A percentile compares a stretch with the other conserved stretches of the same genome.
Conservation (phyloP, 257 asterid genomes). For the Craterostigma plantagineum region DNA sequence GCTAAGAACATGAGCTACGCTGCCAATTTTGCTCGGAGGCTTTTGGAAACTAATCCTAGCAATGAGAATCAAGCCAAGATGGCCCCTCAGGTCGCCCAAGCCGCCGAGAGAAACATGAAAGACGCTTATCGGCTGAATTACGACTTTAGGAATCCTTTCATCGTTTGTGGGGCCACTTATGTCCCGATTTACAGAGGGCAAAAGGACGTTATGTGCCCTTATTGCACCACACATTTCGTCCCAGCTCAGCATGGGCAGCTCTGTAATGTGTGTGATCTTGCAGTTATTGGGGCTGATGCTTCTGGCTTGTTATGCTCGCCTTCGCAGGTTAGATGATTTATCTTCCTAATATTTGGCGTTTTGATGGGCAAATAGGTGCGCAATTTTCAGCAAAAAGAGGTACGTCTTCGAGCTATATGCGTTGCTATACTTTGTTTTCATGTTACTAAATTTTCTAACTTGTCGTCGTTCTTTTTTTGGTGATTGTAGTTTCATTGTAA, state of each 20-base stretch:
- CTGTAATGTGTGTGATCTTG: slow-evolving; percentile 2
- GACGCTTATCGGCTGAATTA: slow-evolving; percentile 1
- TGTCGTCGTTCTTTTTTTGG: no score
- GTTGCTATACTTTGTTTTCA: no score
- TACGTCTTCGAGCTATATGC: no score
- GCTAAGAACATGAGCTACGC: slow-evolving; percentile 1
- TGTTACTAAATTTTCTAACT: no score
- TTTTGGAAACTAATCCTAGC: slow-evolving; percentile 1
- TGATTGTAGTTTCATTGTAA: no score
- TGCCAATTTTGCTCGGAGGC: neutral
- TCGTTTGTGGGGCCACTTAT: slow-evolving; percentile 2
- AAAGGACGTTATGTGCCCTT: slow-evolving; percentile 1
- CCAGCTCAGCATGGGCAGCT: slow-evolving; percentile 2
- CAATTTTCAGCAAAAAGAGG: no score
- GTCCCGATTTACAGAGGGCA: slow-evolving; percentile 5
- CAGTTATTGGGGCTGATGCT: slow-evolving; percentile 1
- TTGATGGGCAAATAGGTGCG: no score
- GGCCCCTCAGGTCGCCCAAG: slow-evolving; percentile 1
- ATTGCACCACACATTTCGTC: neutral
- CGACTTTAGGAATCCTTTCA: slow-evolving; percentile 4
- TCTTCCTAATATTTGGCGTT: no score
- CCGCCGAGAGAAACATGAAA: slow-evolving; percentile 1
- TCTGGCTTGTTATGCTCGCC: slow-evolving; percentile 2
- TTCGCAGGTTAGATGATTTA: neutral
- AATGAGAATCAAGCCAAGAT: neutral